Evolutionary conservation across 257 asterid genomes (phyloP).

Genomic region (Cynanchum wilfordii): DNA sequence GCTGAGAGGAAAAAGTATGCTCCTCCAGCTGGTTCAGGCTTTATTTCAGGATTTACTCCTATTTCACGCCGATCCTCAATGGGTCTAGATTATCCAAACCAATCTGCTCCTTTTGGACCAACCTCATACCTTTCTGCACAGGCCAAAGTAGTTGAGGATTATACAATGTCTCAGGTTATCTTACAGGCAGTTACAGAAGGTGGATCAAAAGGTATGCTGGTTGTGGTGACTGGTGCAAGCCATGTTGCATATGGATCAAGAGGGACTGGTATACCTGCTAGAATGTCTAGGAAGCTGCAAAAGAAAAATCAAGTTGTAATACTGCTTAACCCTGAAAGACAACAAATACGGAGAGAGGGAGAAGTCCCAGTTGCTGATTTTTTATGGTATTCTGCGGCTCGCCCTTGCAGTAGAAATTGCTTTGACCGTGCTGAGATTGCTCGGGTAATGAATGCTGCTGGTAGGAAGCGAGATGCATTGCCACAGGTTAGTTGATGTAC

Average conservation of each 20-base stretch:
- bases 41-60: slow-evolving; percentile 87
- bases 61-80: slow-evolving; percentile 56
- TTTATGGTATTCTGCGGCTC: slow-evolving; percentile 95
- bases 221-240: slow-evolving; percentile 88
- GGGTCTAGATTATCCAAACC: slow-evolving; percentile 47
- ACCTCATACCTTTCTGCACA: slow-evolving; percentile 81
- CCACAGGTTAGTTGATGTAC: slow-evolving; percentile 65
- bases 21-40: slow-evolving; percentile 98
- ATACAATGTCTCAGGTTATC: slow-evolving; percentile 77
- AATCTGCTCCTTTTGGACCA: slow-evolving; percentile 62
- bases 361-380: slow-evolving; percentile 93
- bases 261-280: slow-evolving; percentile 89
- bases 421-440: slow-evolving; percentile 99
- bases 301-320: slow-evolving; percentile 74
- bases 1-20: slow-evolving; percentile 62
- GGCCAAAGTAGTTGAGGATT: slow-evolving; percentile 85
- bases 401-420: slow-evolving; percentile 91
- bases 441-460: slow-evolving; percentile 97
- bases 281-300: slow-evolving; percentile 67
- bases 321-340: slow-evolving; percentile 82
- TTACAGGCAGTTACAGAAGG: slow-evolving; percentile 58
- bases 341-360: slow-evolving; percentile 77
- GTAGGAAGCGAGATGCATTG: slow-evolving; percentile 84
- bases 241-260: slow-evolving; percentile 77
- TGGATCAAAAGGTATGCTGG: slow-evolving; percentile 63